phyloP scores from a whole-genome alignment of 495 filamentous ascomycete species.

The Penicillium malachiteum region DNA sequence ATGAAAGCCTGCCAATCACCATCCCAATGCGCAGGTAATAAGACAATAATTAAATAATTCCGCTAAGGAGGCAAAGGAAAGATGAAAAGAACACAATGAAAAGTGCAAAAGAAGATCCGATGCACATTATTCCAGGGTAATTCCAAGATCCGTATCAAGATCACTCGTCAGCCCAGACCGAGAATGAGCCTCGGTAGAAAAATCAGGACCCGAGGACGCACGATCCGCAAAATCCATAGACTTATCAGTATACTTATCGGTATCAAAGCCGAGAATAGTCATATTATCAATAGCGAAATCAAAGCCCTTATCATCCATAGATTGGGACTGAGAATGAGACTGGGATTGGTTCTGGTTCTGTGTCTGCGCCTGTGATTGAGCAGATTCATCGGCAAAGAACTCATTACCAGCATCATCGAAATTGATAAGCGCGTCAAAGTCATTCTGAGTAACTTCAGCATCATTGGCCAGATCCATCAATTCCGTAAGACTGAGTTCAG shows the following conservation, averaged over 20 bases:
- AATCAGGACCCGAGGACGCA: conserved; percentile 3
- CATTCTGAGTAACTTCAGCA: conserved; percentile 50
- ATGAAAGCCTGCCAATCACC: conserved; percentile 3
- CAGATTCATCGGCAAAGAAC: conserved; percentile 34
- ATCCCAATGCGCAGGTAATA: conserved; percentile 10
- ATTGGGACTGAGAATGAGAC: not conserved
- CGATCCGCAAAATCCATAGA: conserved; percentile 23
- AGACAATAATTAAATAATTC: conserved; percentile 14
- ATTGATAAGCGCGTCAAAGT: conserved; percentile 50
- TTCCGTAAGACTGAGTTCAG: conserved; percentile 44
- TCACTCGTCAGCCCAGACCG: conserved; percentile 21
- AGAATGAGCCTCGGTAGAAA: conserved; percentile 17
- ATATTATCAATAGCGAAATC: conserved; percentile 29
- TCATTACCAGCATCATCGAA: conserved; percentile 46
- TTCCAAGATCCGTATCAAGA: conserved; percentile 35
- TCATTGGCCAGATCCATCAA: conserved; percentile 49
- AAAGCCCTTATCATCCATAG: conserved; percentile 18
- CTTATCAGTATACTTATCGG: conserved; percentile 36
- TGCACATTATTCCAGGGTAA: too few relatives aligned
- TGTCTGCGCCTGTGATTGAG: conserved; percentile 7
- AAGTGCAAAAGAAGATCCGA: conserved; percentile 7
- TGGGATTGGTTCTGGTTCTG: too few relatives aligned
- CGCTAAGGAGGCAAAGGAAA: conserved; percentile 5
- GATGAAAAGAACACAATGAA: conserved; percentile 5
- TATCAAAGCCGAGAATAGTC: conserved; percentile 31